Percentiles rank a stretch among this genome's conserved stretches.
Conservation (phyloP, 352 stramenopile genomes). For the Aphanomyces stellatus region DNA sequence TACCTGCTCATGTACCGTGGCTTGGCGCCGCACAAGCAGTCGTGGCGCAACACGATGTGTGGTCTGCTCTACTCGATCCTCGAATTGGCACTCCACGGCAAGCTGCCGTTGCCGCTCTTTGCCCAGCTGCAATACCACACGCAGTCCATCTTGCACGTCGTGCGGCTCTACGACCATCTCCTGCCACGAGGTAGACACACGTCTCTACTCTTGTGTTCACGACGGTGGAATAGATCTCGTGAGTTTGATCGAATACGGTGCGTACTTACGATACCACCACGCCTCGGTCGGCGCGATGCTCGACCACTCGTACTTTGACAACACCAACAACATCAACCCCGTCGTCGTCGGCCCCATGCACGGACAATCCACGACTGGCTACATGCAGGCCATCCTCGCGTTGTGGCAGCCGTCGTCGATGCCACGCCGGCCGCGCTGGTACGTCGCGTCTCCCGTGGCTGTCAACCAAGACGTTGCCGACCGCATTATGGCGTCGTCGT, state of each 20-base stretch:
- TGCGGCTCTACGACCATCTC: not conserved
- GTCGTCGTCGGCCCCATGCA: slow-evolving; percentile 14
- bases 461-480: too few species aligned
- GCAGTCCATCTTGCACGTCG: not conserved
- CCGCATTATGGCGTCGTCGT: too few species aligned
- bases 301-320: slow-evolving; percentile 39
- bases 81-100: not conserved
- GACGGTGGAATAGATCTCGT: slow-evolving; percentile 36
- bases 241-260: slow-evolving; percentile 58
- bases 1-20: slow-evolving; percentile 26
- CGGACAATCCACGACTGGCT: slow-evolving; percentile 23
- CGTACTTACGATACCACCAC: slow-evolving; percentile 39
- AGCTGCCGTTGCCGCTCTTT: not conserved
- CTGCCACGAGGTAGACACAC: slow-evolving; percentile 7
- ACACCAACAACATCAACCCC: slow-evolving; percentile 8
- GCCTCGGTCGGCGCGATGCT: slow-evolving; percentile 36
- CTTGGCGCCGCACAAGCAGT: not conserved
- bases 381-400: slow-evolving; percentile 29
- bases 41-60: slow-evolving; percentile 24
- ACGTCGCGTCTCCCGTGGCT: slow-evolving; percentile 36
- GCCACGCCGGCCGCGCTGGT: slow-evolving; percentile 14
- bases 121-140: not conserved
- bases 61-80: not conserved
- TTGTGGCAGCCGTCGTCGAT: not conserved
- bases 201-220: too few species aligned